Conservation (phyloP, 306 rosid genomes). For the Hippophae rhamnoides region DNA sequence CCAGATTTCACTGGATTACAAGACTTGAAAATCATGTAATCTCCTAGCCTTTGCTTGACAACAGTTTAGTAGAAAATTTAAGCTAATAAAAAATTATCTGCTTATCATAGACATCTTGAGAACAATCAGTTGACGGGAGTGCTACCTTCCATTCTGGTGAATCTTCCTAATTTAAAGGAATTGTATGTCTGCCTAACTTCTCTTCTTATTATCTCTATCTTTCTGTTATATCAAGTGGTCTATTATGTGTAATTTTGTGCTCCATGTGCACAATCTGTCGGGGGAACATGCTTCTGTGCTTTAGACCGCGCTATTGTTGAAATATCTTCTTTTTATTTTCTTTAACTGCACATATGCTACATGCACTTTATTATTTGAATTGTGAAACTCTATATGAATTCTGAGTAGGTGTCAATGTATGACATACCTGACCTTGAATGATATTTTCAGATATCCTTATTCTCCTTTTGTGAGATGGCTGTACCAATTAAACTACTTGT, state of each 20-base stretch:
- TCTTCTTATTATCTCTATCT: too few species aligned
- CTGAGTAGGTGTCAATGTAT: too few species aligned
- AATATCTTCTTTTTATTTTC: too few species aligned
- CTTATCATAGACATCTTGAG: constrained; percentile 72
- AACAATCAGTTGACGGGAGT: constrained; percentile 69
- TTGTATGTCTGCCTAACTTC: constrained; percentile 41
- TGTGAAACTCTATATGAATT: not conserved
- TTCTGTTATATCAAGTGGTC: too few species aligned
- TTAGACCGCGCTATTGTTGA: too few species aligned
- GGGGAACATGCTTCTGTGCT: too few species aligned
- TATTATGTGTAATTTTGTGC: too few species aligned
- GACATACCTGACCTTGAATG: too few species aligned
- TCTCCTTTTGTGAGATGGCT: not conserved
- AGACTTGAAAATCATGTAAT: constrained; percentile 76
- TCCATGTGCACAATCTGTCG: too few species aligned
- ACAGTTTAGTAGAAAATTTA: constrained; percentile 8
- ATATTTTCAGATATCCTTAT: not conserved
- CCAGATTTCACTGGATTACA: constrained; percentile 75
- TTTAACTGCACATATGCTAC: too few species aligned
- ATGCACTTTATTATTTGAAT: too few species aligned
- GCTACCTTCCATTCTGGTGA: constrained; percentile 55
- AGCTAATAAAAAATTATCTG: constrained; percentile 29
- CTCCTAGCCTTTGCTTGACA: constrained; percentile 11
- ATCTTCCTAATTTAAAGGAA: constrained; percentile 72
- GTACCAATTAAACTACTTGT: not conserved